Evolutionary conservation across 2,329 filamentous ascomycete species (phyloP).

Genomic region (Hypomyces perniciosus): DNA sequence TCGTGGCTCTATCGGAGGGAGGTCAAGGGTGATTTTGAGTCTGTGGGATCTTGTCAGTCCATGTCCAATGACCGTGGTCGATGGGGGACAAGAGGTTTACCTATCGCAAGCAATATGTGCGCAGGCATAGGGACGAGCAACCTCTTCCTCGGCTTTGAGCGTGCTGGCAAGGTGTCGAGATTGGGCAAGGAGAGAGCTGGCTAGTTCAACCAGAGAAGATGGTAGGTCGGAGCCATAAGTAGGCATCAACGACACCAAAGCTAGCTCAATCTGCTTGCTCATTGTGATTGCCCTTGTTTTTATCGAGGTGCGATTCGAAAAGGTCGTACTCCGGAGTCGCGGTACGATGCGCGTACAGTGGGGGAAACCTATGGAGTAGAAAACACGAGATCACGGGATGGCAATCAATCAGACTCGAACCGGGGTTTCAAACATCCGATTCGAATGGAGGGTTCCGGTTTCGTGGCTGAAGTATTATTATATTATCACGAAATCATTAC

Average conservation of each 20-base stretch:
- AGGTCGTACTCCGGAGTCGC: background rate
- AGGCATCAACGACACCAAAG: slow-evolving; percentile 67
- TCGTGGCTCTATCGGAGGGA: slow-evolving; percentile 68
- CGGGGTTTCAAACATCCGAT: no score
- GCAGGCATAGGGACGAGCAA: slow-evolving; percentile 78
- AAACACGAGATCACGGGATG: slow-evolving; percentile 12
- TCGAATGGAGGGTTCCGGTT: no score
- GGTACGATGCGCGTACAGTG: slow-evolving; percentile 1
- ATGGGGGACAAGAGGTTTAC: slow-evolving; percentile 33
- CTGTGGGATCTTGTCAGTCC: slow-evolving; percentile 35
- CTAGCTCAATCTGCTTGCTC: slow-evolving; percentile 69
- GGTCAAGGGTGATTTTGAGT: slow-evolving; percentile 67
- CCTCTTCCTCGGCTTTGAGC: slow-evolving; percentile 79
- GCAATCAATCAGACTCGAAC: no score
- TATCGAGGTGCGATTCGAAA: background rate
- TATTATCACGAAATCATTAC: no score
- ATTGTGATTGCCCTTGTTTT: slow-evolving; percentile 39
- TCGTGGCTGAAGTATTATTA: no score
- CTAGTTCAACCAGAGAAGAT: slow-evolving; percentile 62
- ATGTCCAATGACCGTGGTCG: background rate
- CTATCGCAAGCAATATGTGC: slow-evolving; percentile 86
- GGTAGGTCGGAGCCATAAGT: slow-evolving; percentile 64
- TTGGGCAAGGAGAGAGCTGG: slow-evolving; percentile 69
- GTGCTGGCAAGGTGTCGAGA: slow-evolving; percentile 71
- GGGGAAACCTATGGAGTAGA: background rate